A percentile compares a stretch with the other conserved stretches of the same genome.
Evolutionary conservation across 805 yeast species (phyloP).

Genomic region (Sugiyamaella mastotermitis): DNA sequence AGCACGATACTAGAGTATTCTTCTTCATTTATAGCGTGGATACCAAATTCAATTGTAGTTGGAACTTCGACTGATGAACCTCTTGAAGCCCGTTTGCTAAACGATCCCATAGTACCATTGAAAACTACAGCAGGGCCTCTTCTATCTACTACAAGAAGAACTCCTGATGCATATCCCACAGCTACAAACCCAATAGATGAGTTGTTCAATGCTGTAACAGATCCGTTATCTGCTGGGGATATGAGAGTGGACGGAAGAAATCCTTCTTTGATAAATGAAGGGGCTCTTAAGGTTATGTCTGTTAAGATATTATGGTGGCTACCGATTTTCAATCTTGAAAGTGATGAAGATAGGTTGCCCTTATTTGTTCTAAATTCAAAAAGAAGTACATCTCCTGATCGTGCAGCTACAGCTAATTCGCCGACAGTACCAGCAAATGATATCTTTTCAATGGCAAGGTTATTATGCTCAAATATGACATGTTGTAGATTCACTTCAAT

Average conservation of each 20-base stretch:
- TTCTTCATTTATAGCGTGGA: conserved; percentile 61
- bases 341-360: conserved; percentile 23
- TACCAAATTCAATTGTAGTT: conserved; percentile 66
- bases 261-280: conserved; percentile 47
- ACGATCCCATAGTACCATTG: not conserved
- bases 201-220: conserved; percentile 56
- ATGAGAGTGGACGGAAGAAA: conserved; percentile 51
- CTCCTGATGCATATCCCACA: conserved; percentile 72
- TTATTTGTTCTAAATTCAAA: conserved; percentile 61
- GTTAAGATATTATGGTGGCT: conserved; percentile 1
- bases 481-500: conserved; percentile 53
- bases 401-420: conserved; percentile 65
- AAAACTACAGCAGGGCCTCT: conserved; percentile 62
- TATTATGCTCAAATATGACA: conserved; percentile 37
- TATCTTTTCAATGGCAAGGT: conserved; percentile 46
- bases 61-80: conserved; percentile 27
- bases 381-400: conserved; percentile 66
- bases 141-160: conserved; percentile 65
- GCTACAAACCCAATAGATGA: conserved; percentile 82
- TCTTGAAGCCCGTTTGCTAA: not conserved
- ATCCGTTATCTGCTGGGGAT: conserved; percentile 38
- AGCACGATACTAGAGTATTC: conserved; percentile 66
- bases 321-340: conserved; percentile 6
- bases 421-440: conserved; percentile 75
- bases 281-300: conserved; percentile 51